Conservation (phyloP, 2,329 filamentous ascomycete species). For the Albophoma yamanashiensis region DNA sequence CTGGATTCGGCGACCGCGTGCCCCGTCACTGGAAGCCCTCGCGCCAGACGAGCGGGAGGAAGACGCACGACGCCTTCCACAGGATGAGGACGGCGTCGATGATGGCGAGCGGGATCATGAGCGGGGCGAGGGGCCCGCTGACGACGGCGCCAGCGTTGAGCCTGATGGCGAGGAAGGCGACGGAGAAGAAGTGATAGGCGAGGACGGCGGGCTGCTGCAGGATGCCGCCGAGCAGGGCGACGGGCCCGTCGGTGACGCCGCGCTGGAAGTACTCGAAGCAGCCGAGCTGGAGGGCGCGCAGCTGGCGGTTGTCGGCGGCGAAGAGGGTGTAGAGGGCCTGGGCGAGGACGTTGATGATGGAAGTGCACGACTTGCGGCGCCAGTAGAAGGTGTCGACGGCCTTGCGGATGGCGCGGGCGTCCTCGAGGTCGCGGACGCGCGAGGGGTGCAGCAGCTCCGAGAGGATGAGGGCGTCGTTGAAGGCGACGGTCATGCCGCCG, state of each 20-base stretch:
- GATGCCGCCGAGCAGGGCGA: slow-evolving; percentile 71
- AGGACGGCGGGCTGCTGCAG: slow-evolving; percentile 68
- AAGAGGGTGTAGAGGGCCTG: slow-evolving; percentile 89
- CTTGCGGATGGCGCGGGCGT: slow-evolving; percentile 52
- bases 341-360: slow-evolving; percentile 95
- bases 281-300: slow-evolving; percentile 72
- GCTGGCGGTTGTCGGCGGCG: slow-evolving; percentile 67
- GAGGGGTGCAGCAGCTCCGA: slow-evolving; percentile 61
- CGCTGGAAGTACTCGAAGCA: slow-evolving; percentile 90
- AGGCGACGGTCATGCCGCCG: slow-evolving; percentile 94
- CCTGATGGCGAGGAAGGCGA: slow-evolving; percentile 84
- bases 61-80: slow-evolving; percentile 71
- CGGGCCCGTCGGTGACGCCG: slow-evolving; percentile 65
- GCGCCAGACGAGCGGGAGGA: slow-evolving; percentile 68
- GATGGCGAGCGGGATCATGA: slow-evolving; percentile 47
- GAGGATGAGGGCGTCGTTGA: slow-evolving; percentile 81
- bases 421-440: slow-evolving; percentile 55
- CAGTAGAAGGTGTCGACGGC: slow-evolving; percentile 76
- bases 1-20: too few relatives aligned
- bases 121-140: slow-evolving; percentile 22
- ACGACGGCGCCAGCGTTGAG: slow-evolving; percentile 31
- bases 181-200: slow-evolving; percentile 88
- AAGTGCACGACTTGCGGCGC: slow-evolving; percentile 69
- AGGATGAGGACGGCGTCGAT: slow-evolving; percentile 60
- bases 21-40: slow-evolving; percentile 35